Evolutionary conservation across 768 basidiomycete species (phyloP), one percentile per base, ranked within the genome.

Genomic region (Boletus insuetus): DNA sequence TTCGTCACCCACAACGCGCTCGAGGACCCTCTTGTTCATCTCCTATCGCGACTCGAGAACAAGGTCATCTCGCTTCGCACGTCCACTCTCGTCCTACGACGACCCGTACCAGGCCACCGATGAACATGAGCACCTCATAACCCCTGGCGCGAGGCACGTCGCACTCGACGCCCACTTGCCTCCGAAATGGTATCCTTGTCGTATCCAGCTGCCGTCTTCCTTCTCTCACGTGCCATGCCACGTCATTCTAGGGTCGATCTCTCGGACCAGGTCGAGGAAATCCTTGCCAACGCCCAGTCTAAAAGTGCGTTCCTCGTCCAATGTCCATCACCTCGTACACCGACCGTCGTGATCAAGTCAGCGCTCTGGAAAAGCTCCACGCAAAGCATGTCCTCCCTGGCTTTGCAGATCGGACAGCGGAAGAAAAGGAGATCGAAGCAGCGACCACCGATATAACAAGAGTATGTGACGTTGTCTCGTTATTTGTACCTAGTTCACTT

Each of bases 371-470:
- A 72, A 97, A 91, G 70, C 84, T 99, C 6, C 96, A 99, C 63
- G 91, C 96, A 60, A 97, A 91, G 69, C 95, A 97, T 71, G 89
- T 88, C 54, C 82, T 99, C 7, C 97, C 97, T 60, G 96, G 95
- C 1, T 99, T 99, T 70, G 83, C 93, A 68, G 97, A 99, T 81
- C 89, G 97, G 49, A 79, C 89, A 3, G 85, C 86, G 5, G 96
- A 99, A 74, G 96, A 98, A 74, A 82, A 85, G 57, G 95, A 98
- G 69, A 99, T 99, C 57, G 91, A 97, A 67, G 71, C 79, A 20
- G 78, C 89, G 46, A 95, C 95, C 4, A 83, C 80, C 38, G 87
- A 91, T 64, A 91, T 99, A 72, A 99, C 96, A 45, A 82, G 87
- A 64, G 95, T 93, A 67, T 60, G 75, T 73, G 37, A 14, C 48